Evolutionary conservation across 805 yeast species (phyloP).

Genomic region (Scheffersomyces lignosus): DNA sequence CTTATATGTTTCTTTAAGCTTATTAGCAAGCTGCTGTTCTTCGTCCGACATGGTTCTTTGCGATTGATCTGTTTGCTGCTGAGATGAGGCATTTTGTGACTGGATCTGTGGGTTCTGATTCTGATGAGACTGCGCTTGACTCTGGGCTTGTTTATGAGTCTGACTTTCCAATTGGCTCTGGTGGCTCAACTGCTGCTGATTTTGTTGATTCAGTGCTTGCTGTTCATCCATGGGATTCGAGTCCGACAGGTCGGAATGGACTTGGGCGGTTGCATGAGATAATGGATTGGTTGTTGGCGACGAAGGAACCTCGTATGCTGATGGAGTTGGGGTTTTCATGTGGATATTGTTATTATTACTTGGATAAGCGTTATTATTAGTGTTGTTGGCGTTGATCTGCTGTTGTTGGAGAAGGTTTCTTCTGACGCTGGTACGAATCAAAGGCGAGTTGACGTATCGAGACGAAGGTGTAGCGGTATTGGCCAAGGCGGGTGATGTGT

Average conservation of each 20-base stretch:
- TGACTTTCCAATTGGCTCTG: not conserved
- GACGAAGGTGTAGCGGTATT: constrained; percentile 5
- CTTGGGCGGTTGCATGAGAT: constrained; percentile 25
- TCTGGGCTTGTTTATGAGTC: constrained; percentile 2
- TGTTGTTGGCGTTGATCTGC: too few relatives aligned
- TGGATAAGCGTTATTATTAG: too few relatives aligned
- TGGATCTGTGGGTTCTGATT: constrained; percentile 6
- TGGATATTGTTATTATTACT: constrained; percentile 5
- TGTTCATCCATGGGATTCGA: constrained; percentile 29
- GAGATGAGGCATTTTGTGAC: constrained; percentile 1
- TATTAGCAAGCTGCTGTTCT: constrained; percentile 66
- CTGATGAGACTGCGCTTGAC: constrained; percentile 1
- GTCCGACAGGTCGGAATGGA: constrained; percentile 42
- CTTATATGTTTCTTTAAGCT: constrained; percentile 73
- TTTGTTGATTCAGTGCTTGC: constrained; percentile 7
- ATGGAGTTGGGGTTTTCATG: constrained; percentile 39
- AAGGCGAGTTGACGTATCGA: constrained; percentile 7
- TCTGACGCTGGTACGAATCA: constrained; percentile 9
- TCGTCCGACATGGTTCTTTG: constrained; percentile 50
- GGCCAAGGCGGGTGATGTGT: too few relatives aligned
- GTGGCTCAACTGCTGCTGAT: constrained; percentile 1
- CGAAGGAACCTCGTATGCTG: constrained; percentile 41
- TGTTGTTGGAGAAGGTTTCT: constrained; percentile 17
- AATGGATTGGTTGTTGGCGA: constrained; percentile 35
- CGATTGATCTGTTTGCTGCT: constrained; percentile 5